These are phyloP conservation scores for Ambrosia artemisiifolia DNA, from an alignment of 129 eudicot species.

Conservation along the genomic window DNA sequence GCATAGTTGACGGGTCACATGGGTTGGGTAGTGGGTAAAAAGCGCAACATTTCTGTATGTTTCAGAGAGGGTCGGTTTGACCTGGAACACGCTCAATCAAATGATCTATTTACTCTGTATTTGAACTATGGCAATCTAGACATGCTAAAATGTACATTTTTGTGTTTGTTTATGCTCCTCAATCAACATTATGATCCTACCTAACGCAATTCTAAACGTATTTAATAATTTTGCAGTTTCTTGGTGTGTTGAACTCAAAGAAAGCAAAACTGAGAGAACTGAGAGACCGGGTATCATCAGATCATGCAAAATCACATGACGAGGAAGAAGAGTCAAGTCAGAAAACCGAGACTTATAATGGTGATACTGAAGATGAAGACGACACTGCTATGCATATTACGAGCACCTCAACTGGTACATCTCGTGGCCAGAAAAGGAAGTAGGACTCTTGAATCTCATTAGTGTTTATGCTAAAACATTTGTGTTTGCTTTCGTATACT, in stretches of 20 bases:
- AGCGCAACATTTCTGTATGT: not conserved
- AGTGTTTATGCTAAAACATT: not conserved
- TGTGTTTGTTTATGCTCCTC: not conserved
- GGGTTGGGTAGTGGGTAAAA: not conserved
- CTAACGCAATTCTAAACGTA: not conserved
- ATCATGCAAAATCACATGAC: constrained; percentile 37
- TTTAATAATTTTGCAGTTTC: constrained; percentile 47
- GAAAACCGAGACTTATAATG: constrained; percentile 65
- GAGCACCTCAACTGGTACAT: constrained; percentile 45
- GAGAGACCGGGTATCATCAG: constrained; percentile 46
- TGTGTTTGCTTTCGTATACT: not conserved
- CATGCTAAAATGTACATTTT: not conserved
- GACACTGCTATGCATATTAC: constrained; percentile 24
- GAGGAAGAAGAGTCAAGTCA: constrained; percentile 67
- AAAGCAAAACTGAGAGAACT: constrained; percentile 82
- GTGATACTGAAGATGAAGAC: constrained; percentile 47
- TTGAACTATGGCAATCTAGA: no score
- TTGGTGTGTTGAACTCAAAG: constrained; percentile 65
- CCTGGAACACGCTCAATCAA: not conserved
- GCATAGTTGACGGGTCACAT: not conserved
- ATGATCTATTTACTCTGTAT: no score
- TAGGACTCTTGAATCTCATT: not conserved
- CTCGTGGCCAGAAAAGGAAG: constrained; percentile 62
- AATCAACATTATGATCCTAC: not conserved
- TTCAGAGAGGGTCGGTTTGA: not conserved